A percentile compares a stretch with the other conserved stretches of the same genome.
These are phyloP conservation scores for Xylaria longipes DNA, from an alignment of 495 filamentous ascomycete genomes.

Conservation along the genomic window DNA sequence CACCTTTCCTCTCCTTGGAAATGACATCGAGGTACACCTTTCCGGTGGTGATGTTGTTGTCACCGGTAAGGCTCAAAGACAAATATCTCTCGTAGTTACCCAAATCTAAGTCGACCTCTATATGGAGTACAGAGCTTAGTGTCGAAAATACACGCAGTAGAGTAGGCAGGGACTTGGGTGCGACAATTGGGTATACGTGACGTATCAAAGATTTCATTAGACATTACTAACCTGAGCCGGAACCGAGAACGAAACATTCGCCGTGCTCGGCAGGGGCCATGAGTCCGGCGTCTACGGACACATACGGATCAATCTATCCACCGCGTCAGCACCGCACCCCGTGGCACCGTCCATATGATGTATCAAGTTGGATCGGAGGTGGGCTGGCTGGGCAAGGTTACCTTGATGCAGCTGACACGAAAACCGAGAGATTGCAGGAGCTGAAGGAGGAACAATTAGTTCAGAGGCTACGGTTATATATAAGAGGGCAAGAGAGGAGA, in stretches of 20 bases:
- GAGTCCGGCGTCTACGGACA: constrained; percentile 82
- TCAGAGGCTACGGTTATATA: neutral
- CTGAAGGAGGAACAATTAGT: constrained; percentile 9
- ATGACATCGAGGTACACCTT: constrained; percentile 94
- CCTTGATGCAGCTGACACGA: constrained; percentile 33
- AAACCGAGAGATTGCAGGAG: constrained; percentile 35
- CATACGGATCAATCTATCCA: constrained; percentile 80
- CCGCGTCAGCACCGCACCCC: neutral
- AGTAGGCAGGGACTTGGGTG: neutral
- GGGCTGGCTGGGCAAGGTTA: constrained; percentile 25
- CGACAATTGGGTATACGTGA: constrained; percentile 36
- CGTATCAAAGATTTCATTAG: constrained; percentile 14
- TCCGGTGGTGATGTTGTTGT: constrained; percentile 94
- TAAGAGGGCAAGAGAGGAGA: neutral
- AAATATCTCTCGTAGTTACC: constrained; percentile 89
- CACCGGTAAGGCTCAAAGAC: constrained; percentile 68
- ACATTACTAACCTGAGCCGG: constrained; percentile 26
- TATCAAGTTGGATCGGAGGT: constrained; percentile 34
- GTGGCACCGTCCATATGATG: neutral
- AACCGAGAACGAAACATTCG: constrained; percentile 49
- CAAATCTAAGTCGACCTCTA: constrained; percentile 89
- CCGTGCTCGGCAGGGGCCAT: constrained; percentile 69
- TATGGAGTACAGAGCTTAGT: constrained; percentile 59
- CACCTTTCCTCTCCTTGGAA: constrained; percentile 71
- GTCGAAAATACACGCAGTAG: neutral